Evolutionary conservation across 345 rosid species (phyloP).

Genomic region (Sapria himalayana): DNA sequence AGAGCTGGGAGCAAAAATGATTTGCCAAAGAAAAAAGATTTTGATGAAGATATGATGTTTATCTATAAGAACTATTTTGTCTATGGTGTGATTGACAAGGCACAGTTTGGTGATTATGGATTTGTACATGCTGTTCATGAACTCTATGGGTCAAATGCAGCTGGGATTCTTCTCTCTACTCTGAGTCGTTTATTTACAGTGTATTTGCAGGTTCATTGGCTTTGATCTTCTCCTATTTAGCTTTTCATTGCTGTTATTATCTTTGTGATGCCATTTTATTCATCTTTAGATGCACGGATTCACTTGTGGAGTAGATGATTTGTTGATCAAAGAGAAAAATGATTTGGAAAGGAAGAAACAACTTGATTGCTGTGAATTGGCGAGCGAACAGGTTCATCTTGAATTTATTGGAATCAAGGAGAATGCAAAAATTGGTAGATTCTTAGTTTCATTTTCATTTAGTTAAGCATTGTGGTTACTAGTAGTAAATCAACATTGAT

Average conservation of each 20-base stretch:
- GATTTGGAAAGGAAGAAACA: conserved; percentile 51
- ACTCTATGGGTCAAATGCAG: conserved; percentile 72
- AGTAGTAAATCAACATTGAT: no score
- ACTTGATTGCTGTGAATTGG: conserved; percentile 49
- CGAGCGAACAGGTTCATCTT: conserved; percentile 55
- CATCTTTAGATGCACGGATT: conserved; percentile 91
- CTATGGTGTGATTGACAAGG: conserved; percentile 91
- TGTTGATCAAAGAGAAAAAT: conserved; percentile 40
- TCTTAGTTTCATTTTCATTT: no score
- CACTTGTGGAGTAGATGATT: conserved; percentile 97
- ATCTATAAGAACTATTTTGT: conserved; percentile 48
- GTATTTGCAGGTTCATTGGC: conserved; percentile 53
- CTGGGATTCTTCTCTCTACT: conserved; percentile 68
- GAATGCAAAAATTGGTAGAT: conserved; percentile 34
- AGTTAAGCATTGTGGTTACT: no score
- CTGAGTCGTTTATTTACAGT: conserved; percentile 80
- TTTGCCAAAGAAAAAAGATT: no score
- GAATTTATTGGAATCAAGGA: conserved; percentile 37
- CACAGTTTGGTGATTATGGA: conserved; percentile 93
- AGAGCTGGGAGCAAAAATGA: no score
- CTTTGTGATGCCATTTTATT: no score
- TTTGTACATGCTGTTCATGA: conserved; percentile 89
- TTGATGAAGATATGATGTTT: conserved; percentile 50
- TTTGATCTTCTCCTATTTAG: no score
- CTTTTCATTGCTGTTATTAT: no score